Evolutionary conservation across 225 moss, liverwort and hornwort genomes (phyloP), one percentile per base, ranked within the genome.

Genomic region (Bryoerythrophyllum caledonicum): DNA sequence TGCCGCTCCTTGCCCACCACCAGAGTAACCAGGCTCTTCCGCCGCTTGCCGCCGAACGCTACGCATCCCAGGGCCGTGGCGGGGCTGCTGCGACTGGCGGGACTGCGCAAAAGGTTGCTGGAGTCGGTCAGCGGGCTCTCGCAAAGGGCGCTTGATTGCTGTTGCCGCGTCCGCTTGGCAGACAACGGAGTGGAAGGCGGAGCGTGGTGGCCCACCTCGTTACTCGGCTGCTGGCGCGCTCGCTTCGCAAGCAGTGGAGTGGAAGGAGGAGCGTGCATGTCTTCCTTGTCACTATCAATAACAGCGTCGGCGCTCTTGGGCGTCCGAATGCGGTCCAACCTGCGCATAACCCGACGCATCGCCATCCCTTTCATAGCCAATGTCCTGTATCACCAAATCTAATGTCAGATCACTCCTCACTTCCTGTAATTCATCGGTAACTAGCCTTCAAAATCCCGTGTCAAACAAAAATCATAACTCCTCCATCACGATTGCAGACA

Each of bases 1-100:
- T 84, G 88, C 48, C 83, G 81, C 52, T 90, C 90, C 74, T 90
- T 83, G 19, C 90, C 90, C 13, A 90, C 90, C 25, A 83, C 68
- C 2, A 90, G 80, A 30, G 90, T 90, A 12, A 90, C 85, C 75
- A 90, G 25, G 56, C 81, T 78, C 88, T 86, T 90, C 11, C 82
- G 81, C 78, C 85, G 71, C 70, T 88, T 88, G 64, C 74, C 81
- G 60, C 74, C 81, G 54, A 85, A 78, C 8, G 78, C 66, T 11
- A 87, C 84, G 49, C 86, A 89, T 2, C 82, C 80, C 9, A 85
- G 55, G 1, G 72, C 10, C 0, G 15, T 78, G 48, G 44, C 44
- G 15, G 44, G 14, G 44, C 44, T 44, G 12, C 77, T 58, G 35
- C 24, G n/a, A n/a, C 5, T 63, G 67, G 54, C 27, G 6, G 67